Evolutionary conservation across 805 yeast species (phyloP), one percentile per base, ranked within the genome.

Genomic region (Hanseniaspora guilliermondii): DNA sequence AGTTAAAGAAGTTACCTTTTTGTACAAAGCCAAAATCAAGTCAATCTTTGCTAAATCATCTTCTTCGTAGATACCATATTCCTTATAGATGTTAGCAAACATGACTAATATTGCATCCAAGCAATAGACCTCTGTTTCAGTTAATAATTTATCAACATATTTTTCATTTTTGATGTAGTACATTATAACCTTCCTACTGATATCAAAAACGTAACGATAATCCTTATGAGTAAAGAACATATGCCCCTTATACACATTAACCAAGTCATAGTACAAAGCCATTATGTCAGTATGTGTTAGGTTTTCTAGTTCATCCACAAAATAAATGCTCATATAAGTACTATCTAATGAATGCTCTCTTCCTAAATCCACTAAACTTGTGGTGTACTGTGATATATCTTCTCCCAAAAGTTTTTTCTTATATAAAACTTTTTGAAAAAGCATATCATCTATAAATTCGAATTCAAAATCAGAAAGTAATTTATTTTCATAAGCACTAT

Each of bases 21-120:
- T 52, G 22, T 44, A 52, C 4, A 52, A 3, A 17, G 55, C 44
- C 14, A 44, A 16, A 14, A 52, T 12, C 6, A 52, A 14, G 22
- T 37, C 32, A 12, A 37, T 24, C 9, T 19, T 19, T 14, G 11
- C 22, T 2, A 1, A 12, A n/a, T 44, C 25, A 6, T 36, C 1
- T 7, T 21, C 3, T 7, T 42, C 32, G 17, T 36, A 52, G 14
- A 16, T 33, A 27, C 55, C 55, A 24, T 52, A 30, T 22, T 52
- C 49, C 24, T 44, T 52, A 24, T 52, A 52, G 11, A 52, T 37
- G 30, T 52, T 52, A 4, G 55, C 33, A 33, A 52, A 44, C 21
- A 52, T 36, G 1, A 52, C 11, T 2, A 44, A n/a, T 9, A 44
- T 17, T 32, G 44, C 49, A 14, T 47, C 30, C 11, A 52, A 17